phyloP scores from a whole-genome alignment of 345 rosid species.

The Alliaria petiolata region DNA sequence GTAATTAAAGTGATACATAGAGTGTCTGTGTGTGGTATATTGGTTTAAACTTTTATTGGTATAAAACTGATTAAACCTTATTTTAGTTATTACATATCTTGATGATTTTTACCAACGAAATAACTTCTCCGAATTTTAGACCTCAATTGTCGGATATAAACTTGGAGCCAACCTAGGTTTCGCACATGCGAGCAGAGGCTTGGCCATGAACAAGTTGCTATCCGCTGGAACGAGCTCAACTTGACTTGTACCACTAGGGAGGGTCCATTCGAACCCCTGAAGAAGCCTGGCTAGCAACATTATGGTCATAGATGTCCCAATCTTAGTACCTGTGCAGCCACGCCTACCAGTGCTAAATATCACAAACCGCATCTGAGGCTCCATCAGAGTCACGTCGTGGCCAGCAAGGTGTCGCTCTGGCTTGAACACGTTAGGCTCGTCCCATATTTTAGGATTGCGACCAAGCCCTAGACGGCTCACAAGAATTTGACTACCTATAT shows the following conservation, averaged over 20 bases:
- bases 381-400: conserved; percentile 17
- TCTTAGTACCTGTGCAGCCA: conserved; percentile 33
- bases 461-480: conserved; percentile 36
- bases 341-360: conserved; percentile 44
- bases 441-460: conserved; percentile 34
- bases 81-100: no score
- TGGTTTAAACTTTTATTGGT: not conserved
- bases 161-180: not conserved
- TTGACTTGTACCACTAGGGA: not conserved
- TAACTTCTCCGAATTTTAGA: no score
- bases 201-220: conserved; percentile 10
- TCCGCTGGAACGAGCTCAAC: not conserved
- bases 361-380: conserved; percentile 33
- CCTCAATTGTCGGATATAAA: not conserved
- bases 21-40: no score
- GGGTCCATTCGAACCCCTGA: not conserved
- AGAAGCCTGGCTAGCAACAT: conserved; percentile 39
- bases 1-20: no score
- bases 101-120: no score
- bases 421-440: conserved; percentile 29
- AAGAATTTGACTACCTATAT: conserved; percentile 30
- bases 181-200: conserved; percentile 23
- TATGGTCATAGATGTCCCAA: conserved; percentile 42
- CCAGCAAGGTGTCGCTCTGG: conserved; percentile 33
- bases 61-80: not conserved